Evolutionary conservation across 176 grass and related monocot genomes (phyloP), one percentile per base, ranked within the genome.

Genomic region (Poa annua): DNA sequence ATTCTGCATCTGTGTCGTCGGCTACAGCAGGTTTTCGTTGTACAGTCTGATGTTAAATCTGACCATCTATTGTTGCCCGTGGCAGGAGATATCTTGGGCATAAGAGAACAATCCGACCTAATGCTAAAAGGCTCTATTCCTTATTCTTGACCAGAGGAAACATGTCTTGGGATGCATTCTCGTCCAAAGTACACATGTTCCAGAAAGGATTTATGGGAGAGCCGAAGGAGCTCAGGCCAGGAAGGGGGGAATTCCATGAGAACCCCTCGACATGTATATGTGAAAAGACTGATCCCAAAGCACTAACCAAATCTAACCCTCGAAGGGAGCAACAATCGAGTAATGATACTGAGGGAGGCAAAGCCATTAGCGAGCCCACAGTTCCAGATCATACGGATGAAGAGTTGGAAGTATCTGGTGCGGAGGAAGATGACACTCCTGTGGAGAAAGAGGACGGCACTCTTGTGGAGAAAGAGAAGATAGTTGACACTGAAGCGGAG

Each of bases 201-300:
- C 89, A 94, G 68, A 91, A 84, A 83, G 92, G 89, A 80, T 94
- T 91, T 77, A 91, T 94, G 89, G 92, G 92, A 67, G 92, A 89
- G 35, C 92, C 89, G 66, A 94, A 77, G 22, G 92, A 94, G 56
- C 78, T 94, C 4, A 91, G 82, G 72, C 87, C 89, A 61, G 92
- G 87, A n/a, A 87, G 87, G 73, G 89, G 89, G 8, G 92, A 94
- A 76, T 94, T 94, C 79, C 92, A 94, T 25, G 92, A 87, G 80
- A 91, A 91, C 54, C 92, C 92, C 3, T 83, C 92, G 2, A 77
- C 89, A 4, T 94, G 92, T 75, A 91, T 94, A 42, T 94, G 92
- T 53, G 92, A 94, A 64, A 89, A 49, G 47, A 52, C 77, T 7
- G 77, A 79, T 44, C n/a, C n/a, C 22, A 79, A 53, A 26, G 12